phyloP scores from a whole-genome alignment of 2,329 filamentous ascomycete genomes.

The Penicillium sp. region DNA sequence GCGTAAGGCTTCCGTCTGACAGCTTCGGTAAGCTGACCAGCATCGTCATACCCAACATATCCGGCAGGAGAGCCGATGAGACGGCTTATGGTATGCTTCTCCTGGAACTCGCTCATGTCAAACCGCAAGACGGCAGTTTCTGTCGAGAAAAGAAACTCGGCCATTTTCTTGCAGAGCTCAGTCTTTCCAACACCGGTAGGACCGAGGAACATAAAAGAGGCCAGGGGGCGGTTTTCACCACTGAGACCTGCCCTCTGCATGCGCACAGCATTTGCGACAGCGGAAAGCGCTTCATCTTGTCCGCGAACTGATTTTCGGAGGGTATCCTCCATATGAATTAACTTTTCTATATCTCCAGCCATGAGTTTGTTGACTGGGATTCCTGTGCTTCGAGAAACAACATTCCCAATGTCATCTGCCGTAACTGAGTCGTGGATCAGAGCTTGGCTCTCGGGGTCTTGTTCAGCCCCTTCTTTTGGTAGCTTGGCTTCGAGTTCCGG shows the following conservation, averaged over 20 bases:
- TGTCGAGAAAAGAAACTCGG: conserved; percentile 87
- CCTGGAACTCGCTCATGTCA: conserved; percentile 97
- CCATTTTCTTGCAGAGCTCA: conserved; percentile 94
- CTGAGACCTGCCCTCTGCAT: conserved; percentile 90
- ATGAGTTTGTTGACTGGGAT: conserved; percentile 93
- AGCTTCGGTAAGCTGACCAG: conserved; percentile 92
- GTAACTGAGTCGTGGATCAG: conserved; percentile 94
- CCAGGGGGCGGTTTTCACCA: conserved; percentile 85
- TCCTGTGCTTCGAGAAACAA: conserved; percentile 87
- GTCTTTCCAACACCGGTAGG: conserved; percentile 97
- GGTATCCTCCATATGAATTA: conserved; percentile 93
- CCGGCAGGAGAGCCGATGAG: conserved; percentile 91
- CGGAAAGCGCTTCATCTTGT: conserved; percentile 88
- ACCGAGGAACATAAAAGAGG: conserved; percentile 96
- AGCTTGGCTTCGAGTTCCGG: conserved; percentile 76
- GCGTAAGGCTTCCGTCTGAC: conserved; percentile 94
- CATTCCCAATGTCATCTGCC: conserved; percentile 86
- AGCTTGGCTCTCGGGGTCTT: conserved; percentile 49
- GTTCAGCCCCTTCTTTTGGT: conserved; percentile 66
- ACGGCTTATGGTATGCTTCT: conserved; percentile 92
- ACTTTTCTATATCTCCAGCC: conserved; percentile 87
- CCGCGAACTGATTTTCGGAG: conserved; percentile 81
- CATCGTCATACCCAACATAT: conserved; percentile 95
- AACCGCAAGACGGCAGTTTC: conserved; percentile 89
- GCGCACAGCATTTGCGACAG: conserved; percentile 88